Conservation (phyloP, 768 basidiomycete species). For the Termitomyces sp. region DNA sequence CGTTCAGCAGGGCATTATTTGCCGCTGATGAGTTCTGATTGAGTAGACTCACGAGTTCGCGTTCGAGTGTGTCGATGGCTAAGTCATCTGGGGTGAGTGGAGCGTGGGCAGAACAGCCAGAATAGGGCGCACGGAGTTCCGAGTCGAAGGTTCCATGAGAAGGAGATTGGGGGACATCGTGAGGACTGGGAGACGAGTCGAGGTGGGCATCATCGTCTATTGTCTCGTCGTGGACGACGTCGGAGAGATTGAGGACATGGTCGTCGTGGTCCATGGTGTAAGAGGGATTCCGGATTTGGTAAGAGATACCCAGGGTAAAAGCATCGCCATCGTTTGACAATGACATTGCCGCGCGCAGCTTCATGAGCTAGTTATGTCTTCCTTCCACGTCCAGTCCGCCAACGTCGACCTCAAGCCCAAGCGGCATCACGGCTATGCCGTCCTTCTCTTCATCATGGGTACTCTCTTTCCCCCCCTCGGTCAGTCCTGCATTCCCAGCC, state of each 20-base stretch:
- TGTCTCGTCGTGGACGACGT: constrained; percentile 80
- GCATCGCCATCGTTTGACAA: background rate
- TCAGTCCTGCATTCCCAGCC: constrained; percentile 27
- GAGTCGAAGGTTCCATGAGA: constrained; percentile 30
- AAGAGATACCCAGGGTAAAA: constrained; percentile 15
- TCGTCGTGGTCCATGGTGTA: constrained; percentile 49
- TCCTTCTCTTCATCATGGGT: constrained; percentile 82
- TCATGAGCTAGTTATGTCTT: constrained; percentile 10
- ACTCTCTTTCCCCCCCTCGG: constrained; percentile 89
- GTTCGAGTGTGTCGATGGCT: constrained; percentile 71
- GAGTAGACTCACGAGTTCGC: constrained; percentile 69
- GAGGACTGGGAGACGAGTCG: constrained; percentile 21
- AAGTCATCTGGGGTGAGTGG: constrained; percentile 41
- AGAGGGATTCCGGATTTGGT: constrained; percentile 12
- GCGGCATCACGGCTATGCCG: constrained; percentile 75
- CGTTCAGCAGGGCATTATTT: constrained; percentile 56
- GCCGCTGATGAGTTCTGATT: constrained; percentile 72
- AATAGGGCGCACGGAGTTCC: constrained; percentile 30
- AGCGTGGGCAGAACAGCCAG: constrained; percentile 28
- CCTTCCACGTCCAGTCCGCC: constrained; percentile 31
- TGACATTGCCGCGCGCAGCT: background rate
- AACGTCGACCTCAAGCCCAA: constrained; percentile 65
- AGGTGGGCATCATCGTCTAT: constrained; percentile 52
- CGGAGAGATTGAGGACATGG: constrained; percentile 69
- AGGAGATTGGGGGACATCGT: constrained; percentile 24